Evolutionary conservation across 1,284 basidiomycete species (phyloP).

Genomic region (Pascua sp.): DNA sequence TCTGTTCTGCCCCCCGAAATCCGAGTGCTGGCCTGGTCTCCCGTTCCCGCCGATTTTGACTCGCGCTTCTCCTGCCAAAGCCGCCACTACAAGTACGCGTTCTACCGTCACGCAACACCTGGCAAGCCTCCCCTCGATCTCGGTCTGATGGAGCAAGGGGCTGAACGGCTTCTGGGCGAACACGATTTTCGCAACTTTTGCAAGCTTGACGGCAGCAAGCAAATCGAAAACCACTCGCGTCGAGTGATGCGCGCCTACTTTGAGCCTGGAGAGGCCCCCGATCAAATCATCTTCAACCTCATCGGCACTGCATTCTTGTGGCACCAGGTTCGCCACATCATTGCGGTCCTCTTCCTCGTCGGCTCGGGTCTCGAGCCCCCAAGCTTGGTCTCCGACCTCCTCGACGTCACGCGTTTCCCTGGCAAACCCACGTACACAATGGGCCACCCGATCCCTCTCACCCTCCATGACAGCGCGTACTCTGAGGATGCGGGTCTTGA

Average conservation of each 20-base stretch:
- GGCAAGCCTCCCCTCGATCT: constrained; percentile 60
- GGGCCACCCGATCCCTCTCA: constrained; percentile 83
- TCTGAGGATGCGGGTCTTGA: constrained; percentile 58
- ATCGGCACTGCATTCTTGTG: constrained; percentile 88
- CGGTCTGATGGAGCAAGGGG: constrained; percentile 71
- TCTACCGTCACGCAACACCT: constrained; percentile 52
- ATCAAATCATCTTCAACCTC: constrained; percentile 72
- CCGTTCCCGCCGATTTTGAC: constrained; percentile 75
- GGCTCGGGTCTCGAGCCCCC: constrained; percentile 77
- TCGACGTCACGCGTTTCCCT: constrained; percentile 60
- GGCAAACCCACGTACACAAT: constrained; percentile 89
- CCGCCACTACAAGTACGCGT: constrained; percentile 98
- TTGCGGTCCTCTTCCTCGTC: constrained; percentile 86
- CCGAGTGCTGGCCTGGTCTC: constrained; percentile 92
- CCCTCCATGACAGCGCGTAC: constrained; percentile 90
- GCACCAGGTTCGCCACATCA: constrained; percentile 96
- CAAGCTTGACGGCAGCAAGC: constrained; percentile 91
- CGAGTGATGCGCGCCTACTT: constrained; percentile 40
- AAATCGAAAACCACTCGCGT: constrained; percentile 63
- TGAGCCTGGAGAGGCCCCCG: constrained; percentile 19
- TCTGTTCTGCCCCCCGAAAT: constrained; percentile 85
- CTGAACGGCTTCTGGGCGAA: constrained; percentile 70
- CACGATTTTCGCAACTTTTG: constrained; percentile 97
- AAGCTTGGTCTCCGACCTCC: constrained; percentile 65
- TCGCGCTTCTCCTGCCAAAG: constrained; percentile 81